Percentiles rank a stretch among this genome's conserved stretches.
Conservation (phyloP, 2,329 filamentous ascomycete genomes). For the Rachicladosporium sp. region DNA sequence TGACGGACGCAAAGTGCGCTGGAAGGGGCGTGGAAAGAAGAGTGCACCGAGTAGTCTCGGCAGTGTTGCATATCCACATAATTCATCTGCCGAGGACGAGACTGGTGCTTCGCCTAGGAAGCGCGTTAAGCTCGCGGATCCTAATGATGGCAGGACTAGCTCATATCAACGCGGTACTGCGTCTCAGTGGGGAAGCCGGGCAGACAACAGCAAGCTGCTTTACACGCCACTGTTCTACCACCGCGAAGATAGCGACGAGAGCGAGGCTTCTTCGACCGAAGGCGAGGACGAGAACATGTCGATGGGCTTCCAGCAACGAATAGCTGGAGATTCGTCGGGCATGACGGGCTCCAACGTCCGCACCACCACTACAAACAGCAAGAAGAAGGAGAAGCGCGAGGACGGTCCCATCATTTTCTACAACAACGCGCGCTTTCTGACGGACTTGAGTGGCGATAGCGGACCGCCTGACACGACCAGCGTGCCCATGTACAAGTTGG, state of each 20-base stretch:
- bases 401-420: conserved; percentile 77
- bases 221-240: conserved; percentile 39
- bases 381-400: conserved; percentile 40
- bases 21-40: conserved; percentile 55
- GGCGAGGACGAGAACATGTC: conserved; percentile 17
- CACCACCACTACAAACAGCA: conserved; percentile 25
- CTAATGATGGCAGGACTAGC: background rate
- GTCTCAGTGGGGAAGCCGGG: conserved; percentile 3
- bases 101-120: conserved; percentile 16
- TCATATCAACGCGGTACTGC: conserved; percentile 16
- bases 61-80: conserved; percentile 38
- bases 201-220: conserved; percentile 24
- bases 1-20: conserved; percentile 68
- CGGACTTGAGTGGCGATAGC: conserved; percentile 60
- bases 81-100: conserved; percentile 40
- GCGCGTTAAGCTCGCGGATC: conserved; percentile 34
- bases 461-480: conserved; percentile 6
- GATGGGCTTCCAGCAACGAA: too few relatives aligned
- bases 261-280: conserved; percentile 24
- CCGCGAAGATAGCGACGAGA: conserved; percentile 29
- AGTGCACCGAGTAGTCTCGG: too few relatives aligned
- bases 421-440: conserved; percentile 66
- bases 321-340: conserved; percentile 27
- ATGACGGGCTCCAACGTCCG: conserved; percentile 35
- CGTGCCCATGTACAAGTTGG: background rate